Conservation (phyloP, 768 basidiomycete genomes). For the Chalciporus sphaerocephalus region DNA sequence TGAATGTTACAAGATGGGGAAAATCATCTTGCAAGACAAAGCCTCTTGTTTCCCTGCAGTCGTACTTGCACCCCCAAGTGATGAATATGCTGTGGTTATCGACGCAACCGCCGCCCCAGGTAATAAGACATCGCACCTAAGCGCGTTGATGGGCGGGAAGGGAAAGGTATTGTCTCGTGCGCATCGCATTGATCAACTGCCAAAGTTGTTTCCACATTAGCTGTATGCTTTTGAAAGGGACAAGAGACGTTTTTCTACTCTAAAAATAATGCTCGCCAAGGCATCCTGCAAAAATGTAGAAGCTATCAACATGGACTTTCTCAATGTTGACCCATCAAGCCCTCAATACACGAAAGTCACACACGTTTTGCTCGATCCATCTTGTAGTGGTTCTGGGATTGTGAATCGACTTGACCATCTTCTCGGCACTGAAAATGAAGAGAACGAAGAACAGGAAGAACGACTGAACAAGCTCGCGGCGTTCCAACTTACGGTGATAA, state of each 20-base stretch:
- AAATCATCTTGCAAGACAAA: slow-evolving; percentile 93
- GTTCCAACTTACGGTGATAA: slow-evolving; percentile 89
- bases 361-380: slow-evolving; percentile 92
- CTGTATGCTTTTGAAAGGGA: slow-evolving; percentile 90
- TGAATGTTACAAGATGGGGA: slow-evolving; percentile 67
- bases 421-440: slow-evolving; percentile 60
- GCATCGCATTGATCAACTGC: not conserved
- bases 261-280: slow-evolving; percentile 79
- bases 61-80: slow-evolving; percentile 70
- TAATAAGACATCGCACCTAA: slow-evolving; percentile 94
- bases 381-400: slow-evolving; percentile 93
- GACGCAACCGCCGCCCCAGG: slow-evolving; percentile 97
- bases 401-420: slow-evolving; percentile 86
- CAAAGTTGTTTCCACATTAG: slow-evolving; percentile 33
- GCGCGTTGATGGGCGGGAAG: slow-evolving; percentile 78
- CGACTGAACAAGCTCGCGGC: slow-evolving; percentile 78
- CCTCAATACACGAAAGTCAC: slow-evolving; percentile 61
- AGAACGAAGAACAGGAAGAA: slow-evolving; percentile 53
- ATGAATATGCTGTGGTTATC: slow-evolving; percentile 56
- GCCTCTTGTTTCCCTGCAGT: slow-evolving; percentile 95
- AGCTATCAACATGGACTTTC: slow-evolving; percentile 77
- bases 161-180: slow-evolving; percentile 56
- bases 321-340: slow-evolving; percentile 67
- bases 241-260: slow-evolving; percentile 71
- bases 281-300: slow-evolving; percentile 81